A percentile compares a stretch with the other conserved stretches of the same genome.
These are phyloP conservation scores for Geranium incanum DNA, from an alignment of 441 rosid genomes.

Conservation along the genomic window DNA sequence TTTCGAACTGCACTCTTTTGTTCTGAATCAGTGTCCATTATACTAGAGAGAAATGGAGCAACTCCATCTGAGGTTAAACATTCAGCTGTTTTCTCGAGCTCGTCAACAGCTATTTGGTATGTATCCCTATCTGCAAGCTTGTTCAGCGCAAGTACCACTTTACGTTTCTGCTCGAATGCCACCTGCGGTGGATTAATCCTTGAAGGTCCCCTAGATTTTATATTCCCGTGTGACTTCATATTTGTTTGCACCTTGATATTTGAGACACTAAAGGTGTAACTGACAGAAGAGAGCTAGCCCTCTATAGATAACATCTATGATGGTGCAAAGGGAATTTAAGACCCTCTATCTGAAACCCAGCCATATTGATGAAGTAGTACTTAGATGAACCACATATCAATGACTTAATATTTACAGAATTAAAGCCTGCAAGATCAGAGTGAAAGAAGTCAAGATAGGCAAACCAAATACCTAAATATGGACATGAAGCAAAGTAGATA, in stretches of 20 bases:
- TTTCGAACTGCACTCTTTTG: constrained; percentile 64
- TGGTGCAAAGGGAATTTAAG: background rate
- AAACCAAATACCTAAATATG: background rate
- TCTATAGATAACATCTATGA: background rate
- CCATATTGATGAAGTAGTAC: too few relatives aligned
- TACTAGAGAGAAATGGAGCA: constrained; percentile 61
- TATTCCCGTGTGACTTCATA: constrained; percentile 39
- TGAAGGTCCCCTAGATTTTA: constrained; percentile 37
- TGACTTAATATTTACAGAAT: background rate
- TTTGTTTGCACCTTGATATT: background rate
- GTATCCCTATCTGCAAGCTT: constrained; percentile 90
- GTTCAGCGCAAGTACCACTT: constrained; percentile 60
- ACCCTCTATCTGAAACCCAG: too few relatives aligned
- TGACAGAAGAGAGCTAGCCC: constrained; percentile 1
- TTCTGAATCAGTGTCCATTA: constrained; percentile 66
- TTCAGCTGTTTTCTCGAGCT: constrained; percentile 67
- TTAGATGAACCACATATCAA: too few relatives aligned
- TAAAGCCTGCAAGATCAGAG: constrained; percentile 1
- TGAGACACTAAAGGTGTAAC: background rate
- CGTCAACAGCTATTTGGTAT: constrained; percentile 65
- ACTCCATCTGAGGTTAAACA: constrained; percentile 47
- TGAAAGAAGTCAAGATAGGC: background rate
- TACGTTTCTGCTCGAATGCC: constrained; percentile 61
- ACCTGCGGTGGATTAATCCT: constrained; percentile 42
- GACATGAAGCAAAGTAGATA: background rate